Evolutionary conservation across 805 yeast species (phyloP), one percentile per base, ranked within the genome.

Genomic region (Yamadazyma philogaea): DNA sequence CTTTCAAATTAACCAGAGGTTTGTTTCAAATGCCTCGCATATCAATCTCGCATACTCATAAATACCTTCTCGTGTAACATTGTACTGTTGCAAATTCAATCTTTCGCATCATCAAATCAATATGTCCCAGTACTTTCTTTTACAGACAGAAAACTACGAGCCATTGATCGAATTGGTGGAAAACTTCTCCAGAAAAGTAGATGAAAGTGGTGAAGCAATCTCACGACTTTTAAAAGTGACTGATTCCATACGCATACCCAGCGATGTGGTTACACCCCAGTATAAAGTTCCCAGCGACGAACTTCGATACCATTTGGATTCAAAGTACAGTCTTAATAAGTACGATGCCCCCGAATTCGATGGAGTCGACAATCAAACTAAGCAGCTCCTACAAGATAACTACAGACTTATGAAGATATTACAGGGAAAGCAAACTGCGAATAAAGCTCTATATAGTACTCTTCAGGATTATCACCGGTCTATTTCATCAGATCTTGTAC

Each of bases 141-240:
- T 55, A n/a, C 55, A 54, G 39, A 54, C 58, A 18, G 74, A 68
- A 40, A 64, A 60, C 43, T 54, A 60, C 36, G 56, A 58, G 36
- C 68, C 70, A 3, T 50, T 68, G 12, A 19, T 54, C 1, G 56
- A 48, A 1, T 42, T 61, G 3, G 47, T 64, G 1, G 50, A 51
- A 11, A 51, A 55, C 20, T 46, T 66, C n/a, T 45, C 50, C 7
- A 3, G 34, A 1, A 53, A 54, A 32, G 49, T 68, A 5, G 47
- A 46, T 15, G 46, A 53, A 35, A 68, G 66, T 47, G 63, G 57
- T 14, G 37, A 5, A 6, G 14, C 18, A 5, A 37, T 42, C 8
- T 7, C 31, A 11, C 30, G 30, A 18, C 19, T 42, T 7, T 34
- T 42, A n/a, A 19, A 27, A 14, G 17, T 26, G 10, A 34, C 38